phyloP scores from a whole-genome alignment of 1,284 basidiomycete species.

The Xerocomus nothofagi region DNA sequence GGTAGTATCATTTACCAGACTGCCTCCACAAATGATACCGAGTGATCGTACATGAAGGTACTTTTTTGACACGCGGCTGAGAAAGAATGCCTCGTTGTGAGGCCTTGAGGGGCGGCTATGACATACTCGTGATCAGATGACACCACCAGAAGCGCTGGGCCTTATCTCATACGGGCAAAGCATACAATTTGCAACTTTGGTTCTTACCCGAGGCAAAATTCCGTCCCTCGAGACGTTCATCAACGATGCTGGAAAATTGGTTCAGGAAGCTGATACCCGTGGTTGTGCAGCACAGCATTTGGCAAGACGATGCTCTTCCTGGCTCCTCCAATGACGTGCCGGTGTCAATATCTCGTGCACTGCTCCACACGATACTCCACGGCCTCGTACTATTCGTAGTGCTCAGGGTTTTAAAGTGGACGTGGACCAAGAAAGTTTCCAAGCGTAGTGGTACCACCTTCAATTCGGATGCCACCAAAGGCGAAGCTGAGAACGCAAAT shows the following conservation, averaged over 20 bases:
- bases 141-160: background rate
- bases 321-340: conserved; percentile 32
- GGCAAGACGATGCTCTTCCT: conserved; percentile 5
- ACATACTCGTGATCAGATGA: conserved; percentile 8
- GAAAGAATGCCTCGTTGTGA: background rate
- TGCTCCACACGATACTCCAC: conserved; percentile 23
- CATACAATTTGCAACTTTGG: background rate
- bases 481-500: conserved; percentile 20
- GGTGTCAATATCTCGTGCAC: background rate
- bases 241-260: conserved; percentile 12
- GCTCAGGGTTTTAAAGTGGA: conserved; percentile 19
- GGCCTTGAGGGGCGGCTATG: too few species aligned
- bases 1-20: too few species aligned
- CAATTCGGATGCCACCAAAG: conserved; percentile 4
- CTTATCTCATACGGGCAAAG: conserved; percentile 10
- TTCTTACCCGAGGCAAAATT: conserved; percentile 2
- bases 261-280: conserved; percentile 15
- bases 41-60: background rate
- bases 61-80: too few species aligned
- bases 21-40: background rate
- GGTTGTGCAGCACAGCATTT: background rate
- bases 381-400: conserved; percentile 12
- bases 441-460: background rate
- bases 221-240: background rate
- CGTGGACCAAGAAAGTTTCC: background rate